Percentiles rank a stretch among this genome's conserved stretches.
Evolutionary conservation across 2,329 filamentous ascomycete genomes (phyloP).

Genomic region (Verticillium isaacii): DNA sequence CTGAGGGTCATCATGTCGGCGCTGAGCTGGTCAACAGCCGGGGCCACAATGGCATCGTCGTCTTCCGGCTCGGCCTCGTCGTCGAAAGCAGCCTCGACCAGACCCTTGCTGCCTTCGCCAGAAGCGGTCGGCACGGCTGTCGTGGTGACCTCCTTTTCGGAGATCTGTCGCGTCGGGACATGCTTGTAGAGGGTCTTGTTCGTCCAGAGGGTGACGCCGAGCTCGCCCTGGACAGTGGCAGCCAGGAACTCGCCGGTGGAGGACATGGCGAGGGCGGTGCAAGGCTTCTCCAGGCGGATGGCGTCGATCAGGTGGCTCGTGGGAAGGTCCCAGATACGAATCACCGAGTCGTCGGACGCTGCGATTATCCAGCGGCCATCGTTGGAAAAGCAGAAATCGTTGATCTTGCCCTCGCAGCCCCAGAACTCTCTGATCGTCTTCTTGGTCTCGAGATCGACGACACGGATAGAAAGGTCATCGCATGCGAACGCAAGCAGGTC

Average conservation of each 20-base stretch:
- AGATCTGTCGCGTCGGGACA: slow-evolving; percentile 78
- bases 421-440: slow-evolving; percentile 91
- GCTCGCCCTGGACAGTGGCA: slow-evolving; percentile 72
- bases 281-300: slow-evolving; percentile 73
- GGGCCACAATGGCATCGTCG: slow-evolving; percentile 49
- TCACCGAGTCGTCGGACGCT: slow-evolving; percentile 71
- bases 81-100: slow-evolving; percentile 73
- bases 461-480: slow-evolving; percentile 79
- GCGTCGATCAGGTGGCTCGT: slow-evolving; percentile 94
- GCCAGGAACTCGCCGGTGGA: slow-evolving; percentile 91
- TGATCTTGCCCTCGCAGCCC: slow-evolving; percentile 69
- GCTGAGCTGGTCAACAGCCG: slow-evolving; percentile 71
- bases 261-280: slow-evolving; percentile 83
- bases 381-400: slow-evolving; percentile 83
- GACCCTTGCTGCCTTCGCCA: slow-evolving; percentile 71
- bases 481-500: slow-evolving; percentile 87
- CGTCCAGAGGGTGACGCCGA: slow-evolving; percentile 94
- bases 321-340: slow-evolving; percentile 91
- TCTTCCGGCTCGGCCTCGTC: slow-evolving; percentile 43
- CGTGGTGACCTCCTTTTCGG: slow-evolving; percentile 65
- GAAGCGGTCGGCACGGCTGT: slow-evolving; percentile 70
- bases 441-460: slow-evolving; percentile 86
- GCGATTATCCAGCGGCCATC: slow-evolving; percentile 93
- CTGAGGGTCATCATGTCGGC: slow-evolving; percentile 82
- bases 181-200: slow-evolving; percentile 90